Conservation (phyloP, 495 filamentous ascomycete species). For the Xylona heveae region DNA sequence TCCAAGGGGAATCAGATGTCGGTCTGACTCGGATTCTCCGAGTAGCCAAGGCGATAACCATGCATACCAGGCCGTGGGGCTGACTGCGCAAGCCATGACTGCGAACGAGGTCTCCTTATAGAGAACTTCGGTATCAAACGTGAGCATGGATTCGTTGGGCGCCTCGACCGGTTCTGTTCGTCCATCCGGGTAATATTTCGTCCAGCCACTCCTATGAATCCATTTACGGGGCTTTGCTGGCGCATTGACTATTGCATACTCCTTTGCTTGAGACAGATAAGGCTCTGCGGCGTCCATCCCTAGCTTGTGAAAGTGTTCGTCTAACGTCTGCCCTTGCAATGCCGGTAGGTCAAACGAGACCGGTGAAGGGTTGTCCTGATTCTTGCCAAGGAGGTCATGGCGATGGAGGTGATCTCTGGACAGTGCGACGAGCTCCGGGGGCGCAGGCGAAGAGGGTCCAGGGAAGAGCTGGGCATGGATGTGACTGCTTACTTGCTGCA, state of each 20-base stretch:
- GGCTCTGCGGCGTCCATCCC: conserved; percentile 77
- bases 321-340: conserved; percentile 60
- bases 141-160: conserved; percentile 61
- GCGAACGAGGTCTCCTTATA: conserved; percentile 81
- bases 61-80: conserved; percentile 79
- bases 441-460: conserved; percentile 28
- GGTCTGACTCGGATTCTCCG: conserved; percentile 50
- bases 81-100: conserved; percentile 87
- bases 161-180: conserved; percentile 45
- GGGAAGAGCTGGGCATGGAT: conserved; percentile 69
- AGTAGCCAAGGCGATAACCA: conserved; percentile 96
- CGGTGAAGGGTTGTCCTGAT: conserved; percentile 47
- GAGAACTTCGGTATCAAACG: conserved; percentile 94
- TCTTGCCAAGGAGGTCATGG: conserved; percentile 83
- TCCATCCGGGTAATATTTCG: conserved; percentile 66
- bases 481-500: conserved; percentile 74
- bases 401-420: conserved; percentile 64
- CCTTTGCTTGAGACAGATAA: conserved; percentile 55
- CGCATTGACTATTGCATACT: conserved; percentile 40
- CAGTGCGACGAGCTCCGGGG: conserved; percentile 50
- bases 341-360: conserved; percentile 69
- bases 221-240: conserved; percentile 64
- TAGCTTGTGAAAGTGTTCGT: conserved; percentile 88
- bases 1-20: conserved; percentile 73
- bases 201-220: conserved; percentile 74